A percentile compares a stretch with the other conserved stretches of the same genome.
Evolutionary conservation across 805 yeast species (phyloP).

Genomic region (Metschnikowia chrysomelidarum): DNA sequence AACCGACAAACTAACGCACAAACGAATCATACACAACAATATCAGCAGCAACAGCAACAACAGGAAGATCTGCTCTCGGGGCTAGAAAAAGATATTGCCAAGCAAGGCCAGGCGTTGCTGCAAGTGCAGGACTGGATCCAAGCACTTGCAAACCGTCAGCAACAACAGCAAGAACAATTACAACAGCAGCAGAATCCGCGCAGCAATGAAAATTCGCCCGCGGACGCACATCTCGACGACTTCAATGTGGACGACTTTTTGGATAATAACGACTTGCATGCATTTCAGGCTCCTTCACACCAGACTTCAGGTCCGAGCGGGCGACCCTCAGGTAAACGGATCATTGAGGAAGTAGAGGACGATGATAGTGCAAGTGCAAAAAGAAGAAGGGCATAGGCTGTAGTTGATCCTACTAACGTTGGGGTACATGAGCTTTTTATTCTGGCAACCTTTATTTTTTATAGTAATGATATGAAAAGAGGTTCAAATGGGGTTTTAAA

Average conservation of each 20-base stretch:
- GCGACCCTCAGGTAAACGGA: constrained; percentile 8
- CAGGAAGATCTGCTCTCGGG: constrained; percentile 23
- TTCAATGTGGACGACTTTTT: constrained; percentile 35
- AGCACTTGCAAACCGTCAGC: constrained; percentile 21
- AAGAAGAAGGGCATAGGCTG: constrained; percentile 1
- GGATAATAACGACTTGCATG: constrained; percentile 12
- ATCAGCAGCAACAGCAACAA: constrained; percentile 1
- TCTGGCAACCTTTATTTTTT: no score
- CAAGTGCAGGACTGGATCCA: constrained; percentile 59
- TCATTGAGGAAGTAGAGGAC: constrained; percentile 14
- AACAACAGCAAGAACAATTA: constrained; percentile 20
- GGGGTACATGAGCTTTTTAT: no score
- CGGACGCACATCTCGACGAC: constrained; percentile 21
- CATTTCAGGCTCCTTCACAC: no score
- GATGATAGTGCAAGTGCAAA: constrained; percentile 4
- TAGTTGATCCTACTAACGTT: not conserved
- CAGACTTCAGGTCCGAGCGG: constrained; percentile 1
- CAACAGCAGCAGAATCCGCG: constrained; percentile 14
- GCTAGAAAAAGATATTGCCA: constrained; percentile 46
- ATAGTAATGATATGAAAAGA: no score
- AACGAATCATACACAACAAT: not conserved
- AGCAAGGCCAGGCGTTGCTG: constrained; percentile 51
- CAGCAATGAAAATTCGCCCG: constrained; percentile 10
- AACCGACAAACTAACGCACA: not conserved
- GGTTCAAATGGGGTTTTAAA: no score